Evolutionary conservation across 2,329 filamentous ascomycete genomes (phyloP).

Genomic region (Scedosporium minutisporum): DNA sequence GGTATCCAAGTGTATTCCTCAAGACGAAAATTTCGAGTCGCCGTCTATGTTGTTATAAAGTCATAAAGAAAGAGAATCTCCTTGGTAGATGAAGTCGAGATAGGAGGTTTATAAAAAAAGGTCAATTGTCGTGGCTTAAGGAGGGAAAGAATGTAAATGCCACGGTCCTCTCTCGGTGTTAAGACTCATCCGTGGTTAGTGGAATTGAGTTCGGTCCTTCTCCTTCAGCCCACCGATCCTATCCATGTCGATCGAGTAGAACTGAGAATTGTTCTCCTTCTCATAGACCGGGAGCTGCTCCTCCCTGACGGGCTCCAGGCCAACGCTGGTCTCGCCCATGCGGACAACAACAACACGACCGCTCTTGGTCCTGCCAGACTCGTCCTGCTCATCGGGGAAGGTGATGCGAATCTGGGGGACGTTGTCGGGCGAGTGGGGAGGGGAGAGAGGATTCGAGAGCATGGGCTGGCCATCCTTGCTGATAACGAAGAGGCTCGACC

Average conservation of each 20-base stretch:
- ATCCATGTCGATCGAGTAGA: slow-evolving; percentile 91
- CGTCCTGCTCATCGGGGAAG: slow-evolving; percentile 91
- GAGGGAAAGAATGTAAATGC: slow-evolving; percentile 2
- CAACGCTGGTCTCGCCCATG: slow-evolving; percentile 79
- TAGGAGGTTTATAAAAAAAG: neutral
- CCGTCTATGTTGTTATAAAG: neutral
- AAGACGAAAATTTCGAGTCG: neutral
- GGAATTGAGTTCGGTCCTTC: slow-evolving; percentile 49
- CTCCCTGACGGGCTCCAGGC: slow-evolving; percentile 78
- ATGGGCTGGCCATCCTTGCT: slow-evolving; percentile 68
- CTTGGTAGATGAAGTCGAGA: neutral
- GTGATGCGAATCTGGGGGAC: slow-evolving; percentile 96
- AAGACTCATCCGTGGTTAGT: slow-evolving; percentile 15
- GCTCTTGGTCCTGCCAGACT: slow-evolving; percentile 68
- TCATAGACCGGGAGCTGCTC: slow-evolving; percentile 80
- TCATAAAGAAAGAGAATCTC: neutral
- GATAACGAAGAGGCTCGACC: slow-evolving; percentile 66
- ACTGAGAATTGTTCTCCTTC: slow-evolving; percentile 66
- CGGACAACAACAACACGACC: slow-evolving; percentile 86
- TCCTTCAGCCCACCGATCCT: slow-evolving; percentile 90
- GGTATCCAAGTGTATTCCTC: neutral
- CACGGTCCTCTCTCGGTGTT: neutral
- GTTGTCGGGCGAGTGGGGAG: slow-evolving; percentile 69
- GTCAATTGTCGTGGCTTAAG: neutral
- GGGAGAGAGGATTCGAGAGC: slow-evolving; percentile 63